These are phyloP conservation scores for Talaromyces piceae DNA, from an alignment of 2,329 filamentous ascomycete genomes.

Conservation along the genomic window DNA sequence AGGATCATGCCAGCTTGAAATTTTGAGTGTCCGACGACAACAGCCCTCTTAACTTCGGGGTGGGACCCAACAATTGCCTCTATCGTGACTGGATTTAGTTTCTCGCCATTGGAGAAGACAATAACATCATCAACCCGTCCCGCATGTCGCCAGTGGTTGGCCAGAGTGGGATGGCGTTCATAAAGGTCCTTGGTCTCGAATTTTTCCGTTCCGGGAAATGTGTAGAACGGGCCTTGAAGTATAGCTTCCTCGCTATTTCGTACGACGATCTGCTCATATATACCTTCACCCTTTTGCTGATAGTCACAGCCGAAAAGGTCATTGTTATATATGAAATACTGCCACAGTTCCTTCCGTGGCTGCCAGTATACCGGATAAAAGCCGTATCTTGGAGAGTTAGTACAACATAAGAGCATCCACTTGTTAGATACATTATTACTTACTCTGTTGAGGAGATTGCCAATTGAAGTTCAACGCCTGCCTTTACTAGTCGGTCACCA, in stretches of 20 bases:
- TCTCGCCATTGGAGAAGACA: not conserved
- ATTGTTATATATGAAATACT: not conserved
- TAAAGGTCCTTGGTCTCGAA: slow-evolving; percentile 4
- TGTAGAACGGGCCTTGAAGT: not conserved
- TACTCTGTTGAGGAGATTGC: slow-evolving; percentile 11
- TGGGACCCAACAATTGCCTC: not conserved
- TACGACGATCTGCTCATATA: not conserved
- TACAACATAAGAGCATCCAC: not conserved
- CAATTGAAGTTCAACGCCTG: slow-evolving; percentile 3
- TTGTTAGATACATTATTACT: slow-evolving; percentile 1
- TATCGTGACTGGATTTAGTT: not conserved
- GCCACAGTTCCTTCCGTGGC: not conserved
- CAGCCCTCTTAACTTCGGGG: not conserved
- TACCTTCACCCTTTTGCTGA: not conserved
- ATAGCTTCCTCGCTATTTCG: not conserved
- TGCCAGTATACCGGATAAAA: not conserved
- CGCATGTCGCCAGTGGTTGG: slow-evolving; percentile 1
- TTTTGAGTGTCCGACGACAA: not conserved
- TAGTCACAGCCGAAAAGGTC: not conserved
- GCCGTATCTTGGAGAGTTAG: not conserved
- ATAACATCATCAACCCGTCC: slow-evolving; percentile 3
- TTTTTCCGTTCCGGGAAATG: not conserved
- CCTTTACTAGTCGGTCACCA: slow-evolving; percentile 8
- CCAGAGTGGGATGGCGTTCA: slow-evolving; percentile 1
- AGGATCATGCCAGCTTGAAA: not conserved